Evolutionary conservation across 2,329 filamentous ascomycete species (phyloP).

Genomic region (Mycocentrospora acerina): DNA sequence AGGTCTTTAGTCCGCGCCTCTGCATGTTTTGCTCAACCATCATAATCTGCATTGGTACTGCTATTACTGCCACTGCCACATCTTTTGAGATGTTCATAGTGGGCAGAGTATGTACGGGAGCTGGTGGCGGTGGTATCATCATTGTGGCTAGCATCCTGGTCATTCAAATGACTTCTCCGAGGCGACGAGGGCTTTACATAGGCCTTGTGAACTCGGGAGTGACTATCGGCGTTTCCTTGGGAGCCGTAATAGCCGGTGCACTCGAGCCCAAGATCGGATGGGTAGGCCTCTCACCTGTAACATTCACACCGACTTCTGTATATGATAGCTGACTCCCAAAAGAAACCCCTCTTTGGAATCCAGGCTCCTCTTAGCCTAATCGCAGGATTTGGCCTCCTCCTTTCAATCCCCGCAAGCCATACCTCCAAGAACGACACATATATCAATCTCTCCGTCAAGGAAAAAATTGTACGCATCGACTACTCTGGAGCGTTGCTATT

Average conservation of each 20-base stretch:
- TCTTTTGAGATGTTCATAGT: conserved; percentile 65
- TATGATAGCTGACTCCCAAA: conserved; percentile 33
- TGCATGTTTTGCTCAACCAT: conserved; percentile 65
- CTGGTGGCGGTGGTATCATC: conserved; percentile 71
- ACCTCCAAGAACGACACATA: conserved; percentile 40
- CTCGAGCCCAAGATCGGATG: conserved; percentile 67
- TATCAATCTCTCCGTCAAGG: conserved; percentile 41
- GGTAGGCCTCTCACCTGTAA: conserved; percentile 51
- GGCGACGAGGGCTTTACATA: conserved; percentile 70
- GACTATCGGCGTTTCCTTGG: conserved; percentile 70
- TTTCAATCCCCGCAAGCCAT: conserved; percentile 61
- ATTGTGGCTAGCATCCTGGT: conserved; percentile 74
- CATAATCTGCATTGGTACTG: conserved; percentile 61
- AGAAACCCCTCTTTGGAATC: conserved; percentile 70
- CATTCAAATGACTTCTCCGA: conserved; percentile 69
- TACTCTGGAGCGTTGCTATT: conserved; percentile 67
- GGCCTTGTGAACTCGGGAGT: conserved; percentile 73
- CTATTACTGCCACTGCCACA: conserved; percentile 64
- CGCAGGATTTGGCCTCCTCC: conserved; percentile 62
- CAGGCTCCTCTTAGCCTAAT: conserved; percentile 67
- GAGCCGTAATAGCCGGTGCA: conserved; percentile 69
- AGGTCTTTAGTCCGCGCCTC: conserved; percentile 69
- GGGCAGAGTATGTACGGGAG: conserved; percentile 67
- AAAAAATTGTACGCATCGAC: conserved; percentile 68
- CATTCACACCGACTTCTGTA: background rate